phyloP scores from a whole-genome alignment of 345 rosid genomes.

The Aquilaria sinensis region DNA sequence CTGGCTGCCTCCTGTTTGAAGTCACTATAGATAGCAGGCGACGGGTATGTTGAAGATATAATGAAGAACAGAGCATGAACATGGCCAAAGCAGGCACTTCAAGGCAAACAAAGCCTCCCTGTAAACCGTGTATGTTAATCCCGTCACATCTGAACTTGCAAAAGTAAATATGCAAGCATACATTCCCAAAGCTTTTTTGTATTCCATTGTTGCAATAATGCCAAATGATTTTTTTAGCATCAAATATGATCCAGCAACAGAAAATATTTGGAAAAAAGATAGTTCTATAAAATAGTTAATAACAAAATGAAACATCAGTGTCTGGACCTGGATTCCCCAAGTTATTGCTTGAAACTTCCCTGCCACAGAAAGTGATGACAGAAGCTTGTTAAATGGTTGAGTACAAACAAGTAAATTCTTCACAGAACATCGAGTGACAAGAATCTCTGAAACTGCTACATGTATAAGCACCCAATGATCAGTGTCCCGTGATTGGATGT shows the following conservation, averaged over 20 bases:
- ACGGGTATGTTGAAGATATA: constrained; percentile 28
- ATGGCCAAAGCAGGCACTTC: constrained; percentile 52
- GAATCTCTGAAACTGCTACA: constrained; percentile 39
- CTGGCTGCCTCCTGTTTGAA: constrained; percentile 23
- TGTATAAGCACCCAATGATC: constrained; percentile 41
- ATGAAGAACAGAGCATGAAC: constrained; percentile 37
- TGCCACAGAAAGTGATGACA: constrained; percentile 51
- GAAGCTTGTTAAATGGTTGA: constrained; percentile 49
- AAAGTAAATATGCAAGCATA: not conserved
- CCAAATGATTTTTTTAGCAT: too few species aligned
- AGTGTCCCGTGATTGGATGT: constrained; percentile 22
- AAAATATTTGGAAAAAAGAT: not conserved
- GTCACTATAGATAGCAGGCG: constrained; percentile 28
- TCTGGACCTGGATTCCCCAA: constrained; percentile 58
- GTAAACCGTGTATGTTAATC: constrained; percentile 34
- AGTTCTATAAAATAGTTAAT: constrained; percentile 6
- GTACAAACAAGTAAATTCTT: constrained; percentile 42
- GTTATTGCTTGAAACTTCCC: constrained; percentile 42
- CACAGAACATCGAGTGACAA: constrained; percentile 41
- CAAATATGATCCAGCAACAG: too few species aligned
- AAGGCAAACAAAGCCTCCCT: constrained; percentile 74
- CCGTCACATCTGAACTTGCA: constrained; percentile 12
- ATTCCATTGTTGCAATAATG: not conserved
- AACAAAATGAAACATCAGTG: constrained; percentile 5
- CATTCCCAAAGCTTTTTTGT: not conserved